phyloP scores from a whole-genome alignment of 495 filamentous ascomycete genomes.

The Xylaria grammica region DNA sequence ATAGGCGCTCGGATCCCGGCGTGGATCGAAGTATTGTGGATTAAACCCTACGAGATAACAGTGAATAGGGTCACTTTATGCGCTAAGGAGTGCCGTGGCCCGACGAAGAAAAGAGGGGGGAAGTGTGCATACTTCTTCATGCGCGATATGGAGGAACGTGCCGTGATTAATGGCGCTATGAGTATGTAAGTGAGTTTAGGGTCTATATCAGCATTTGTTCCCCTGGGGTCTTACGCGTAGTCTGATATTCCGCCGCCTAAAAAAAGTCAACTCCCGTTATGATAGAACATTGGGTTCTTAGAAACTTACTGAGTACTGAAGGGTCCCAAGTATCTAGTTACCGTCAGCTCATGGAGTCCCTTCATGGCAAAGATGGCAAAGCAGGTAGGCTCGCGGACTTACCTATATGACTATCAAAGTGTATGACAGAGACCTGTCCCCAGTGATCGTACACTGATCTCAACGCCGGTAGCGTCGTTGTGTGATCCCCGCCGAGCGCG shows the following conservation, averaged over 20 bases:
- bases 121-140: slow-evolving; percentile 40
- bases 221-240: slow-evolving; percentile 41
- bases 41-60: slow-evolving; percentile 67
- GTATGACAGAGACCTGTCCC: slow-evolving; percentile 70
- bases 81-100: slow-evolving; percentile 33
- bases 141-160: slow-evolving; percentile 62
- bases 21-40: slow-evolving; percentile 83
- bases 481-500: slow-evolving; percentile 72
- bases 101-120: background rate
- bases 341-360: slow-evolving; percentile 20
- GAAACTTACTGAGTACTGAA: slow-evolving; percentile 43
- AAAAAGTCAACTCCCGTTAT: background rate
- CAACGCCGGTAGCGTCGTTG: slow-evolving; percentile 64
- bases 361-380: background rate
- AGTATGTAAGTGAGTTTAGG: background rate
- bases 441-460: slow-evolving; percentile 70
- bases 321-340: slow-evolving; percentile 80
- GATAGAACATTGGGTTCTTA: background rate
- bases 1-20: slow-evolving; percentile 83
- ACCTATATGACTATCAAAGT: slow-evolving; percentile 74
- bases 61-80: slow-evolving; percentile 38
- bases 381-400: background rate
- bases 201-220: background rate
- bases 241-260: slow-evolving; percentile 46
- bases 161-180: slow-evolving; percentile 80